Evolutionary conservation across 2,329 filamentous ascomycete species (phyloP), one percentile per base, ranked within the genome.

Genomic region (Claviceps citrina): DNA sequence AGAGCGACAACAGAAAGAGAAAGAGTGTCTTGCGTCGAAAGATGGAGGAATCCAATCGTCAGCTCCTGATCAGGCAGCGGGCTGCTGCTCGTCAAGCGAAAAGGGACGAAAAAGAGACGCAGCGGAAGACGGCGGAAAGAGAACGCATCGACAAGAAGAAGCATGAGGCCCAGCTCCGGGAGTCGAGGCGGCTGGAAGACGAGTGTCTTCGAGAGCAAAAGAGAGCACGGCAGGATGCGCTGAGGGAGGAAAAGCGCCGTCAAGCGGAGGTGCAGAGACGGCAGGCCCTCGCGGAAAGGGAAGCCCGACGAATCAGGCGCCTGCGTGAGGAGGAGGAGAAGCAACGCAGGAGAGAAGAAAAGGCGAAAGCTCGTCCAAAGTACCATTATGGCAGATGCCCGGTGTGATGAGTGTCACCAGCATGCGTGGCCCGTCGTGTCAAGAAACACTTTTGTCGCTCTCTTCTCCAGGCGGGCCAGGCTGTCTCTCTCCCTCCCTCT

Each of bases 1-100:
- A 42, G 25, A 35, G 38, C 32, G 36, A 22, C 15, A 35, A 39
- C 41, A 36, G 47, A 35, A 45, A 41, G 35, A 47, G 34, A 26
- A 44, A 47, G 40, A 46, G 44, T 24, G 16, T 31, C 5, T 31
- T 57, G 3, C 44, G 46, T 7, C 44, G 44, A 4, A 32, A 46
- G 10, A 44, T 59, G 34, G 43, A 50, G 24, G 45, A 46, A 16
- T 51, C 49, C 16, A 48, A 57, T 20, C 42, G 42, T 26, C 46
- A 52, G 30, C 41, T 27, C 6, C 7, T 26, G 9, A 20, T 20
- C 9, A 34, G 31, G 19, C 47, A 49, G 26, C 51, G 43, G 37
- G 44, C 37, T 6, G 42, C 41, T 5, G 42, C 35, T 5, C 38
- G 31, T 22, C 31, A 36, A 36, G 36, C 31, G 2, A 30, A 38